These are phyloP conservation scores for Microdochium paspali DNA, from an alignment of 2,329 filamentous ascomycete genomes.

Conservation along the genomic window DNA sequence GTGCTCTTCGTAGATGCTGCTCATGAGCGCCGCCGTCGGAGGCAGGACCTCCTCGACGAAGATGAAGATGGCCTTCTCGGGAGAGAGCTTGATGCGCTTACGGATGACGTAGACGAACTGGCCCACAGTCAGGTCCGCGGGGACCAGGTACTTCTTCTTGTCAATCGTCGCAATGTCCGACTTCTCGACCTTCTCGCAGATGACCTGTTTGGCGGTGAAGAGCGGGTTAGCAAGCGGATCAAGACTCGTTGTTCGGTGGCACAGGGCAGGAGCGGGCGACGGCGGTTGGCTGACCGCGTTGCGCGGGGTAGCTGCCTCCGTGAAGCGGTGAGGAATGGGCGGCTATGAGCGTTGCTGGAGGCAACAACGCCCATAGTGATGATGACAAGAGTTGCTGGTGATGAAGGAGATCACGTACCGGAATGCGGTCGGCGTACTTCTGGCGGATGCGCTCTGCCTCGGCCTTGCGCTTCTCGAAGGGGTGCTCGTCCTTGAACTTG, in stretches of 20 bases:
- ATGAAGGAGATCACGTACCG: constrained; percentile 53
- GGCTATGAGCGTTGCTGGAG: neutral
- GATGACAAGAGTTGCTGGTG: constrained; percentile 1
- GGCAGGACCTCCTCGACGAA: constrained; percentile 98
- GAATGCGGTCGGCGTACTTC: constrained; percentile 98
- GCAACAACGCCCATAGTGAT: neutral
- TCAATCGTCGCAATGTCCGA: constrained; percentile 99
- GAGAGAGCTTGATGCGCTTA: constrained; percentile 98
- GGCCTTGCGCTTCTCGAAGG: constrained; percentile 99
- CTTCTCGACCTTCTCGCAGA: constrained; percentile 99
- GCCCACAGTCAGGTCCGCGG: constrained; percentile 92
- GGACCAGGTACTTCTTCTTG: constrained; percentile 99
- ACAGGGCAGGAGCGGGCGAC: neutral
- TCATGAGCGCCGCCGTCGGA: constrained; percentile 95
- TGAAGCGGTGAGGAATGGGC: neutral
- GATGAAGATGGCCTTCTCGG: constrained; percentile 99
- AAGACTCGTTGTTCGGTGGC: neutral
- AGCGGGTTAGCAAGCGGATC: constrained; percentile 5
- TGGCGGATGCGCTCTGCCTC: constrained; percentile 98
- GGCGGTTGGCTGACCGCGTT: neutral
- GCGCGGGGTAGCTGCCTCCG: neutral
- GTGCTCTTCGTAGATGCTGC: constrained; percentile 99
- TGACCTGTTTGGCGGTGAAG: constrained; percentile 54
- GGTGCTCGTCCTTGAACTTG: constrained; percentile 99
- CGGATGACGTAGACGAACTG: constrained; percentile 99